phyloP scores from a whole-genome alignment of 306 rosid genomes.

The Inga leiocalycina region DNA sequence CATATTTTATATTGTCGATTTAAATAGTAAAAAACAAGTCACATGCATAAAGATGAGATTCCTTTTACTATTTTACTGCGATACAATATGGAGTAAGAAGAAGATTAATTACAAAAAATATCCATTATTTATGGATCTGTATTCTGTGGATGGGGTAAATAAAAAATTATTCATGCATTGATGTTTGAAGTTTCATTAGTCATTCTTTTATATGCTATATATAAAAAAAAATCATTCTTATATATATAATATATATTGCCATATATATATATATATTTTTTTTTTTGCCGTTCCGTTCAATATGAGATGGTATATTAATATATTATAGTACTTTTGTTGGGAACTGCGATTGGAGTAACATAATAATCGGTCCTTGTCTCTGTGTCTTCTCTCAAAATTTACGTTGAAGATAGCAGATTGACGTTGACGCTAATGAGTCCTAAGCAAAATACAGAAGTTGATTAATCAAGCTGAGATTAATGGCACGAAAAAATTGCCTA shows the following conservation, averaged over 20 bases:
- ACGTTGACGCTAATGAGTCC: not conserved
- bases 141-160: not conserved
- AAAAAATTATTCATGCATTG: not conserved
- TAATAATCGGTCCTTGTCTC: constrained; percentile 33
- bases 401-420: constrained; percentile 1
- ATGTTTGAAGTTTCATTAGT: not conserved
- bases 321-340: not conserved
- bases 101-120: not conserved
- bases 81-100: not conserved
- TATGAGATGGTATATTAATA: not conserved
- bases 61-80: not conserved
- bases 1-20: not conserved
- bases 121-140: not conserved
- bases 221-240: no score
- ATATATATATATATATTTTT: no score
- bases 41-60: not conserved
- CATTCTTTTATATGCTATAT: no score
- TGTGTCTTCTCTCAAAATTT: not conserved
- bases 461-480: not conserved
- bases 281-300: constrained; percentile 8
- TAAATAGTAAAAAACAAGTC: not conserved
- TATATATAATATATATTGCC: no score
- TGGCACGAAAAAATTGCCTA: not conserved
- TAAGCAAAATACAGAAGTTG: not conserved
- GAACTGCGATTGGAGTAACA: constrained; percentile 28